phyloP scores from a whole-genome alignment of 2,329 filamentous ascomycete species.

The Aspergillus sp. region DNA sequence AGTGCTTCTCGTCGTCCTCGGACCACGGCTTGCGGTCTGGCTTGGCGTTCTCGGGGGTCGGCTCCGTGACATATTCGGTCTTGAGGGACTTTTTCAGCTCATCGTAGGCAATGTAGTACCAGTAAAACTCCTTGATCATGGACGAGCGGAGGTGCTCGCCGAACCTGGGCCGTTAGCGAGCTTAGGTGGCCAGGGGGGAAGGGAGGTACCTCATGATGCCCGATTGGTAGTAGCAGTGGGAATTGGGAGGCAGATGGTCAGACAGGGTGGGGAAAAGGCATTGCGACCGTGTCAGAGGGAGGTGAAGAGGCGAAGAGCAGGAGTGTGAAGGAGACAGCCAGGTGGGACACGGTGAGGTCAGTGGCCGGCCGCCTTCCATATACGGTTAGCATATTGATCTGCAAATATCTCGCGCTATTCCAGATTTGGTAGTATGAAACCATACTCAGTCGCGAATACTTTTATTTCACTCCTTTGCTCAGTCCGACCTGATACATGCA shows the following conservation, averaged over 20 bases:
- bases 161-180: constrained; percentile 49
- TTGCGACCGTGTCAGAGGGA: background rate
- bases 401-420: too few relatives aligned
- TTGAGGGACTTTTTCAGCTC: constrained; percentile 82
- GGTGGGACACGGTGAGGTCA: too few relatives aligned
- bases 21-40: constrained; percentile 62
- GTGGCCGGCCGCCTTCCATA: too few relatives aligned
- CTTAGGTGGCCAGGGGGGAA: constrained; percentile 10
- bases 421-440: too few relatives aligned
- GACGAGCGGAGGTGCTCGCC: constrained; percentile 94
- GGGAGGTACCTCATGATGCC: background rate
- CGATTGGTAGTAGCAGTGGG: too few relatives aligned
- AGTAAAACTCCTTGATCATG: constrained; percentile 92
- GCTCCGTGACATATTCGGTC: constrained; percentile 52
- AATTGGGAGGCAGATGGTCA: background rate
- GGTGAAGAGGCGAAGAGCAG: background rate
- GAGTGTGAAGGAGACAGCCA: background rate
- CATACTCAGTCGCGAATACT: too few relatives aligned
- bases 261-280: background rate
- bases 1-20: constrained; percentile 82
- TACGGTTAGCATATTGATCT: too few relatives aligned
- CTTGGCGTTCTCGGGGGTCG: constrained; percentile 37
- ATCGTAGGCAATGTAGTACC: constrained; percentile 98
- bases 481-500: too few relatives aligned
- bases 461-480: too few relatives aligned